These are phyloP conservation scores for Myxozyma mucilagina DNA, from an alignment of 805 yeast species.

Conservation along the genomic window DNA sequence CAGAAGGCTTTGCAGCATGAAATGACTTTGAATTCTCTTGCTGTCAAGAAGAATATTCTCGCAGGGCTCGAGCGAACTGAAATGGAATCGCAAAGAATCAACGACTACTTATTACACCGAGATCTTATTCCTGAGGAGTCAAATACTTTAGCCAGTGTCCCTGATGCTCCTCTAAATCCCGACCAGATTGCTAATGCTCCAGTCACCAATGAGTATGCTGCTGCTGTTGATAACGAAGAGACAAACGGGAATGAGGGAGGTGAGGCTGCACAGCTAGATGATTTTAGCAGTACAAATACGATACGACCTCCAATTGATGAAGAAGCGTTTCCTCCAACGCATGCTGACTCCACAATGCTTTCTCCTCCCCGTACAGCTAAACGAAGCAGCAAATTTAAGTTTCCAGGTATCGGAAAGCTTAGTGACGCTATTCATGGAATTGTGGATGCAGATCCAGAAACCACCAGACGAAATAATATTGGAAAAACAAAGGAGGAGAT, in stretches of 20 bases:
- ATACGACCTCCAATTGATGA: slow-evolving; percentile 15
- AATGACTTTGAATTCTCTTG: slow-evolving; percentile 45
- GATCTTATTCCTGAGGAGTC: slow-evolving; percentile 13
- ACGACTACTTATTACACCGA: slow-evolving; percentile 30
- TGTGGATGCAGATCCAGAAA: slow-evolving; percentile 66
- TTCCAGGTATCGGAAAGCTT: slow-evolving; percentile 56
- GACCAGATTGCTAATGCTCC: slow-evolving; percentile 11
- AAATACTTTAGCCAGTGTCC: background rate
- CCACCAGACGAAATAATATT: slow-evolving; percentile 55
- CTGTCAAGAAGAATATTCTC: slow-evolving; percentile 40
- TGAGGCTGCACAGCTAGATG: slow-evolving; percentile 2
- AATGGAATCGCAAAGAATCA: slow-evolving; percentile 48
- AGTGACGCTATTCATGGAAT: slow-evolving; percentile 58
- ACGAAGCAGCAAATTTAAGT: slow-evolving; percentile 48
- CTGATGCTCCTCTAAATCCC: slow-evolving; percentile 4
- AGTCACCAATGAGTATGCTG: slow-evolving; percentile 10
- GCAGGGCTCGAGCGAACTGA: slow-evolving; percentile 47
- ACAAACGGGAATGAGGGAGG: background rate
- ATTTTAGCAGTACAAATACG: background rate
- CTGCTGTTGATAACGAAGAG: slow-evolving; percentile 10
- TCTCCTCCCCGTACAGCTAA: slow-evolving; percentile 30
- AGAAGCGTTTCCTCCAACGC: slow-evolving; percentile 33
- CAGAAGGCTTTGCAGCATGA: slow-evolving; percentile 57
- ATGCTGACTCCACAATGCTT: slow-evolving; percentile 20
- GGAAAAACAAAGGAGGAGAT: slow-evolving; percentile 50